Conservation (phyloP, 768 basidiomycete genomes). For the Tricholoma matsutake region DNA sequence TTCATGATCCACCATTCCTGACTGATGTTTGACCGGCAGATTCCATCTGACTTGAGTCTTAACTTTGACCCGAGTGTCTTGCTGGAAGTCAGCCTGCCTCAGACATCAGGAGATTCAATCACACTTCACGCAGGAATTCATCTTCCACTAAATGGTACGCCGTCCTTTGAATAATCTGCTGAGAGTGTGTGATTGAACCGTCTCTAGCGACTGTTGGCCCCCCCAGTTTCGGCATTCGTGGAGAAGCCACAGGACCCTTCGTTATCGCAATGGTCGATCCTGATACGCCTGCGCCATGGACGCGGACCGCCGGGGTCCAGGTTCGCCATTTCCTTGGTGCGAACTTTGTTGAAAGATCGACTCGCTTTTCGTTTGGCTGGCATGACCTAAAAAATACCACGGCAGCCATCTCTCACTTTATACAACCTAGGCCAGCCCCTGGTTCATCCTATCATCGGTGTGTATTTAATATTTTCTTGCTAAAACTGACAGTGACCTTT, state of each 20-base stretch:
- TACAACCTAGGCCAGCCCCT: constrained; percentile 41
- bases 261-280: constrained; percentile 47
- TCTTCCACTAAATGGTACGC: constrained; percentile 31
- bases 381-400: constrained; percentile 33
- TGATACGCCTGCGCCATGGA: constrained; percentile 51
- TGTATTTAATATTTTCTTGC: constrained; percentile 2
- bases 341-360: constrained; percentile 26
- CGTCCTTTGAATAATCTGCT: neutral
- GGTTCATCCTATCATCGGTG: constrained; percentile 43
- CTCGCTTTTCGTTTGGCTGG: neutral
- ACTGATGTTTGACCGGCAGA: constrained; percentile 16
- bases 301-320: constrained; percentile 33
- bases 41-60: constrained; percentile 29
- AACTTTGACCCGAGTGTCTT: constrained; percentile 33
- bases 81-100: constrained; percentile 35
- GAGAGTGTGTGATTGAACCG: neutral
- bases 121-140: constrained; percentile 34
- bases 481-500: too few relatives aligned
- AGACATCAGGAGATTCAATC: constrained; percentile 24
- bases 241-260: constrained; percentile 36
- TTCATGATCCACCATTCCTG: neutral
- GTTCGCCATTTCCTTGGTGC: constrained; percentile 49
- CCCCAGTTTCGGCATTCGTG: constrained; percentile 30
- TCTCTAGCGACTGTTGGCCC: constrained; percentile 35
- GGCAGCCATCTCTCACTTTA: constrained; percentile 37